phyloP scores from a whole-genome alignment of 2,329 filamentous ascomycete genomes.

The Diplodia seriata region DNA sequence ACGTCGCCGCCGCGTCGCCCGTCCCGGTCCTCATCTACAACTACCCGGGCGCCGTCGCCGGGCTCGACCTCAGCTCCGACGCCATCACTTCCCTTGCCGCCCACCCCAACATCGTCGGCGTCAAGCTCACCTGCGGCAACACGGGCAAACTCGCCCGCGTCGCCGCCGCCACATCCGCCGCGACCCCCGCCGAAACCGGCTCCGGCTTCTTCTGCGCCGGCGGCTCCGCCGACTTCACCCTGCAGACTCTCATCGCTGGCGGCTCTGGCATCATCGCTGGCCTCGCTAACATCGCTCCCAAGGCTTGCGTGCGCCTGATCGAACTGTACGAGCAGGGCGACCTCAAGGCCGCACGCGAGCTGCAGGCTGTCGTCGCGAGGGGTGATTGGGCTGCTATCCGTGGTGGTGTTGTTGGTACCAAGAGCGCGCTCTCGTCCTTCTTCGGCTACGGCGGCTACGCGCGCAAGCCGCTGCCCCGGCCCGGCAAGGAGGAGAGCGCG shows the following conservation, averaged over 20 bases:
- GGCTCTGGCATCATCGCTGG: constrained; percentile 76
- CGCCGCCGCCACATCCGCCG: constrained; percentile 59
- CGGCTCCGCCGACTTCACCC: constrained; percentile 75
- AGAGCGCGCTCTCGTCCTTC: constrained; percentile 67
- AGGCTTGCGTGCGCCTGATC: constrained; percentile 67
- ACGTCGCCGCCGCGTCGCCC: constrained; percentile 67
- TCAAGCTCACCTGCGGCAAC: constrained; percentile 74
- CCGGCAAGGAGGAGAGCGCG: constrained; percentile 51
- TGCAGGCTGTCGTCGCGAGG: constrained; percentile 70
- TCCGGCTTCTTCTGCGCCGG: constrained; percentile 72
- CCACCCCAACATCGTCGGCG: constrained; percentile 71
- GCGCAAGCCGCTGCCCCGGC: constrained; percentile 63
- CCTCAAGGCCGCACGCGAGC: constrained; percentile 64
- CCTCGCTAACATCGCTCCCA: constrained; percentile 73
- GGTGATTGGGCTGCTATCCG: constrained; percentile 75
- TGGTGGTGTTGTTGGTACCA: constrained; percentile 72
- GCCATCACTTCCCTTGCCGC: constrained; percentile 64
- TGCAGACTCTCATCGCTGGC: constrained; percentile 73
- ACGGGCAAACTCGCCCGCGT: constrained; percentile 70
- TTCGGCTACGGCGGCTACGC: constrained; percentile 70
- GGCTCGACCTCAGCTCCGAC: constrained; percentile 70
- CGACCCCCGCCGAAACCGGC: constrained; percentile 46
- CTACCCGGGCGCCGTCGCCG: constrained; percentile 69
- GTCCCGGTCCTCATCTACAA: constrained; percentile 75
- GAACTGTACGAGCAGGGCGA: constrained; percentile 67